Percentiles rank a stretch among this genome's conserved stretches.
Conservation (phyloP, 108 stramenopile genomes). For the Bacterosira constricta region DNA sequence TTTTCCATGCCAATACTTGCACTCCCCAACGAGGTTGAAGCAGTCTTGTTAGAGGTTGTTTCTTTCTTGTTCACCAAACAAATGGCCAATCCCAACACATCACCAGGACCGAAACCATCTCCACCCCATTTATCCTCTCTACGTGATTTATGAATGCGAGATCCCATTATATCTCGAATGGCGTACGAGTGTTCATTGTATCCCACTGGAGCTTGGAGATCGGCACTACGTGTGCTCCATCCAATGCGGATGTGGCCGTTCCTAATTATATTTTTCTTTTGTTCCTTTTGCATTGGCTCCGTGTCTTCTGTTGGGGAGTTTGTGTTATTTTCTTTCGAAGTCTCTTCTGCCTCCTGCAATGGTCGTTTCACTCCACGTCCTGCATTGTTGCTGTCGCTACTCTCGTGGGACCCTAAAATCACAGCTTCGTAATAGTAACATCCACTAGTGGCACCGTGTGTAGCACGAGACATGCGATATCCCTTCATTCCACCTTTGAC, state of each 20-base stretch:
- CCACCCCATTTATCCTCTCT: constrained; percentile 87
- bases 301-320: not conserved
- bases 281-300: not conserved
- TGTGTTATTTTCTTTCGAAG: not conserved
- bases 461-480: constrained; percentile 89
- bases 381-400: constrained; percentile 28
- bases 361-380: constrained; percentile 51
- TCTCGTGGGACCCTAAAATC: constrained; percentile 45
- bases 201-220: constrained; percentile 95
- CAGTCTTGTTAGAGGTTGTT: not conserved
- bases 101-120: constrained; percentile 76
- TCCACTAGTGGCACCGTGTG: constrained; percentile 67
- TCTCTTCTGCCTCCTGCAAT: constrained; percentile 43
- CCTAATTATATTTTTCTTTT: not conserved
- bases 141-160: constrained; percentile 63
- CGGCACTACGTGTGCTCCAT: constrained; percentile 85
- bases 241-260: constrained; percentile 81
- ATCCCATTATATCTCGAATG: constrained; percentile 86
- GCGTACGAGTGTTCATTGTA: constrained; percentile 94
- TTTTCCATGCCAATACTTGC: not conserved
- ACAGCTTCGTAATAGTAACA: constrained; percentile 73
- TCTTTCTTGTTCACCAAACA: constrained; percentile 41
- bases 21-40: not conserved
- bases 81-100: constrained; percentile 93
- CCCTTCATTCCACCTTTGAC: constrained; percentile 68